phyloP scores from a whole-genome alignment of 2,329 filamentous ascomycete species.

The Fusarium oligoseptatum region DNA sequence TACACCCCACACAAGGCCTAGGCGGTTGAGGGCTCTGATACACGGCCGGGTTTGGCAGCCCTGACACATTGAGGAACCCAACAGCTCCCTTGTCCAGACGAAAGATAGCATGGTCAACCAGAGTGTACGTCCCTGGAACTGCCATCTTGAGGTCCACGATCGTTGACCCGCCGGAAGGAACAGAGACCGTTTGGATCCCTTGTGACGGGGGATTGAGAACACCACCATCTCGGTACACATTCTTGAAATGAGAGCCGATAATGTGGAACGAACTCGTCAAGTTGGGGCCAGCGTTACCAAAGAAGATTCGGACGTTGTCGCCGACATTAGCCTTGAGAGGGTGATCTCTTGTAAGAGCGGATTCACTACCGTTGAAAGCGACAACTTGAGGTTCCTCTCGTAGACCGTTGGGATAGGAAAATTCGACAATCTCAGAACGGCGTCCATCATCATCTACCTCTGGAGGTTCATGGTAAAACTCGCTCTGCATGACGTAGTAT shows the following conservation, averaged over 20 bases:
- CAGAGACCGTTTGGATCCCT: conserved; percentile 21
- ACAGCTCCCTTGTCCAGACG: conserved; percentile 28
- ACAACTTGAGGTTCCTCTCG: conserved; percentile 3
- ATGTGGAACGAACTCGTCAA: conserved; percentile 28
- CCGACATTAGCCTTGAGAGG: conserved; percentile 27
- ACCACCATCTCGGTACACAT: conserved; percentile 24
- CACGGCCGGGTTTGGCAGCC: not conserved
- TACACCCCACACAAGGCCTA: conserved; percentile 2
- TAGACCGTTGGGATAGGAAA: conserved; percentile 21
- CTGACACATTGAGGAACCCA: conserved; percentile 4
- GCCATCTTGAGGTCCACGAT: conserved; percentile 31
- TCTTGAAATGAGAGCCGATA: conserved; percentile 25
- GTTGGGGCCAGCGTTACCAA: conserved; percentile 30
- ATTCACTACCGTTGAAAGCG: conserved; percentile 20
- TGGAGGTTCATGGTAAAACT: conserved; percentile 32
- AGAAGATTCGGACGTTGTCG: conserved; percentile 19
- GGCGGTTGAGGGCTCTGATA: conserved; percentile 6
- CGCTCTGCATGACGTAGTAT: conserved; percentile 34
- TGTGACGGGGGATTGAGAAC: conserved; percentile 9
- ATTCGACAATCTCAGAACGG: conserved; percentile 23
- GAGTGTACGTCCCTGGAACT: conserved; percentile 25
- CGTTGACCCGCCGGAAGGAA: conserved; percentile 20
- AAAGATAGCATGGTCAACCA: conserved; percentile 28
- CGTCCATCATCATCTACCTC: conserved; percentile 25
- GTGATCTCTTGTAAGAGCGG: conserved; percentile 20